Base-by-base conservation (phyloP, 129 eudicot genomes). In the Lactuca saligna region DNA sequence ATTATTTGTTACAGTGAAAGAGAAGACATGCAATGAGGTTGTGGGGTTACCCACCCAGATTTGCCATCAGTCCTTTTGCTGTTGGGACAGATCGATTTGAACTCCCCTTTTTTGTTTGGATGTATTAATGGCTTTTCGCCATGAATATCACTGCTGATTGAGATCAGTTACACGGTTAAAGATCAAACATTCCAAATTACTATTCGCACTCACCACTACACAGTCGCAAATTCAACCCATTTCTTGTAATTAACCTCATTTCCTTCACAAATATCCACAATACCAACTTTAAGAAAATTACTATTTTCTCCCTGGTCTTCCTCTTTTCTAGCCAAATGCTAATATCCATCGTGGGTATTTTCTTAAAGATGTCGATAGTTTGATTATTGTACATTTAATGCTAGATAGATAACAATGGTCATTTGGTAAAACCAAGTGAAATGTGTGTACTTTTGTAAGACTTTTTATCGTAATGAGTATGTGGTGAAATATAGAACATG, bases 131-230 rank as follows among this genome's bases (percentile, higher is more conserved):
- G 17, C 48, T 70, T 58, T 10, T 57, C 15, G 11, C 56, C 41
- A 41, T 41, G 4, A 69, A 69, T 57, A 69, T 57, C 55, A 69
- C 11, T 16, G n/a, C 66, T 3, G 17, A 6, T 11, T 2, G 29
- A 15, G 8, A 62, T 62, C 9, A 31, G 4, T 58, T 58, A 49
- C 57, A 14, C 70, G 8, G 8, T 54, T 32, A 10, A 67, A 33
- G 34, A 55, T 13, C 63, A 49, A 66, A 75, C 25, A n/a, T 37
- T 59, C 66, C 69, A 66, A 64, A 53, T 16, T 62, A 64, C 57
- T 35, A 61, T 68, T 68, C 39, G 64, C 70, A 61, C 57, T 69
- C 70, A 68, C 70, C 75, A 76, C 80, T 71, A 76, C 71, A 76
- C 80, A 76, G 54, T 76, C 31, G 37, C 63, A 54, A 76, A 65